Base-by-base conservation (phyloP, 75 land plant species). In the Cupressus sempervirens region DNA sequence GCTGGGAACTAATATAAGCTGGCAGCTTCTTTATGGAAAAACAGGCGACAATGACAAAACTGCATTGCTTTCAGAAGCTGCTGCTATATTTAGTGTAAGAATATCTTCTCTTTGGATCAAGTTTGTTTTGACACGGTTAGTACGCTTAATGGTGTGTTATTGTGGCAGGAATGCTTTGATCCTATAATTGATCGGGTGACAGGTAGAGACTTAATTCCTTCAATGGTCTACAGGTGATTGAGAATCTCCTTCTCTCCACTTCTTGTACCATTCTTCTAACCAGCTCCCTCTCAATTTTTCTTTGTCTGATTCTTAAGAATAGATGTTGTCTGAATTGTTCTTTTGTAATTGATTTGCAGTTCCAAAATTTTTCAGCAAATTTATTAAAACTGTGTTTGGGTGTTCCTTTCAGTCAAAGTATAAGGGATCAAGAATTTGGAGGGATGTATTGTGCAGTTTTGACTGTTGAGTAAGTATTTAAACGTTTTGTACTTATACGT, bases 381-480 rank as follows among this genome's bases (percentile, higher is more conserved):
- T 81, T 83, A 72, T 87, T 81, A 15, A 84, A 38, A 85, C 18
- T 73, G 45, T 68, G 48, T 18, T 72, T 43, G n/a, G 83, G 35
- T 48, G 65, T 82, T 46, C 82, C 38, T 82, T 85, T 76, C 98
- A 94, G 96, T 72, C 90, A 92, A 84, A 96, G 88, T 54, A 91
- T 93, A 76, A 86, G 91, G 83, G 94, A 91, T 67, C 93, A 92
- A 84, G 98, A 96, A 81, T 96, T 96, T 89, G 88, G 93, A 40
- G 97, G 97, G 58, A 93, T 96, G 93, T 91, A 91, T 83, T 95
- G 95, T 89, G 90, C 92, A 20, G 94, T 95, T 79, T 86, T 96
- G 80, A 93, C 81, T 77, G 93, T 89, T 32, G 93, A 90, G 98
- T 96, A 93, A 88, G 95, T 86, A 26, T 77, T 50, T 45, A 26